Evolutionary conservation across 2,329 filamentous ascomycete species (phyloP).

Genomic region (Colletotrichum sp.): DNA sequence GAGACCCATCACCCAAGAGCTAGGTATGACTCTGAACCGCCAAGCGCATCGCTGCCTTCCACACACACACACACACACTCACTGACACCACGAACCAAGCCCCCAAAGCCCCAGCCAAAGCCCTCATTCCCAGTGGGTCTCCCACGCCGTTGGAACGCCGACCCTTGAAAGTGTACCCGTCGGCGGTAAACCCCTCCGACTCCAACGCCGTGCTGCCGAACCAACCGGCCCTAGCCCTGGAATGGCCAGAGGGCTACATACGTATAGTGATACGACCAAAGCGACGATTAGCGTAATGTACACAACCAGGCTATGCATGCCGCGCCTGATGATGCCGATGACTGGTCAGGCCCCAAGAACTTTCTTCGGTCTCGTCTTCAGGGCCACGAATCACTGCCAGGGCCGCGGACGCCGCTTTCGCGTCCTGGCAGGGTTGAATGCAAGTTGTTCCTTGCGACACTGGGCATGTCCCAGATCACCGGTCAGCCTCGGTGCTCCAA

Average conservation of each 20-base stretch:
- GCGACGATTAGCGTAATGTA: background rate
- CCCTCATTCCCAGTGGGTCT: slow-evolving; percentile 2
- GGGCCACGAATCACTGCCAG: slow-evolving; percentile 2
- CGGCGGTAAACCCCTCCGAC: background rate
- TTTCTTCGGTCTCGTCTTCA: background rate
- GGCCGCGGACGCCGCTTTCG: slow-evolving; percentile 9
- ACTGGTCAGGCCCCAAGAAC: background rate
- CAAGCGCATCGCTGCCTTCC: background rate
- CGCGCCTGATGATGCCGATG: background rate
- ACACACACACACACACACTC: background rate
- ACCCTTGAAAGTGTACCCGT: background rate
- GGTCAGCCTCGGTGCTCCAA: slow-evolving; percentile 37
- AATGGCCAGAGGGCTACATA: background rate
- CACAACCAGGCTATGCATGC: slow-evolving; percentile 7
- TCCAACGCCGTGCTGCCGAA: slow-evolving; percentile 8
- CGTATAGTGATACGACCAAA: background rate
- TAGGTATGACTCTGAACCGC: background rate
- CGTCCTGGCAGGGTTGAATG: slow-evolving; percentile 7
- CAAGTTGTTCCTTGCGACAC: slow-evolving; percentile 6
- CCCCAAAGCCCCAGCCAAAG: background rate
- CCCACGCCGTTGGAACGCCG: slow-evolving; percentile 11
- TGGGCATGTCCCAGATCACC: slow-evolving; percentile 21
- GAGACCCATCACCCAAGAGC: background rate
- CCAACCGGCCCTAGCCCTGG: slow-evolving; percentile 2
- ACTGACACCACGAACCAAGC: background rate